Percentiles rank a stretch among this genome's conserved stretches.
phyloP scores from a whole-genome alignment of 257 asterid genomes.

The Fraxinus quadrangulata region DNA sequence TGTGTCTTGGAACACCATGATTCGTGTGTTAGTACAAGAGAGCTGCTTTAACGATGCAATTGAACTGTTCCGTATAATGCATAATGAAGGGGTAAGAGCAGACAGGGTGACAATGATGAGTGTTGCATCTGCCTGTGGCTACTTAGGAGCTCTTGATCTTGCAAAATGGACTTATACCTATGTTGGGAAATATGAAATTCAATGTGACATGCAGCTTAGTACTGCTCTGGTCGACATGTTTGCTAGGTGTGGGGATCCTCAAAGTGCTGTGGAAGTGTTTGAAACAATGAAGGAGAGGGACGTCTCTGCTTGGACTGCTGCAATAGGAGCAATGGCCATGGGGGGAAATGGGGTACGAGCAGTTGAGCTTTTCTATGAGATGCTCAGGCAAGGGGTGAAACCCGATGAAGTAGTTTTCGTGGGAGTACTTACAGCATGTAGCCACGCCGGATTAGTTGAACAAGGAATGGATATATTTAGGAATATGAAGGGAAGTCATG shows the following conservation, averaged over 20 bases:
- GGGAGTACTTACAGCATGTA: slow-evolving; percentile 56
- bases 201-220: slow-evolving; percentile 36
- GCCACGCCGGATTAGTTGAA: slow-evolving; percentile 51
- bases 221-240: slow-evolving; percentile 56
- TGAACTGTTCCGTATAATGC: slow-evolving; percentile 50
- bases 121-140: slow-evolving; percentile 63
- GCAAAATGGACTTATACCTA: slow-evolving; percentile 55
- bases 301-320: slow-evolving; percentile 62
- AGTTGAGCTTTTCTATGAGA: slow-evolving; percentile 42
- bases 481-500: slow-evolving; percentile 36
- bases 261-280: slow-evolving; percentile 46
- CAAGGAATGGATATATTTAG: slow-evolving; percentile 45
- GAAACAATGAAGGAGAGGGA: slow-evolving; percentile 39
- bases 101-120: slow-evolving; percentile 60
- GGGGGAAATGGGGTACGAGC: slow-evolving; percentile 56
- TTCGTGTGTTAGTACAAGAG: slow-evolving; percentile 45
- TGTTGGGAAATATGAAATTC: slow-evolving; percentile 30
- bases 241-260: slow-evolving; percentile 59
- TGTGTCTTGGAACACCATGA: slow-evolving; percentile 63
- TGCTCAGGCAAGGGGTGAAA: slow-evolving; percentile 33
- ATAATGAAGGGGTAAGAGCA: slow-evolving; percentile 39
- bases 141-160: slow-evolving; percentile 51
- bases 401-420: slow-evolving; percentile 52
- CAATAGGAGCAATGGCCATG: slow-evolving; percentile 58
- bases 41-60: slow-evolving; percentile 47